These are phyloP conservation scores for Hemileccinum impolitum DNA, from an alignment of 768 basidiomycete genomes.

Conservation along the genomic window DNA sequence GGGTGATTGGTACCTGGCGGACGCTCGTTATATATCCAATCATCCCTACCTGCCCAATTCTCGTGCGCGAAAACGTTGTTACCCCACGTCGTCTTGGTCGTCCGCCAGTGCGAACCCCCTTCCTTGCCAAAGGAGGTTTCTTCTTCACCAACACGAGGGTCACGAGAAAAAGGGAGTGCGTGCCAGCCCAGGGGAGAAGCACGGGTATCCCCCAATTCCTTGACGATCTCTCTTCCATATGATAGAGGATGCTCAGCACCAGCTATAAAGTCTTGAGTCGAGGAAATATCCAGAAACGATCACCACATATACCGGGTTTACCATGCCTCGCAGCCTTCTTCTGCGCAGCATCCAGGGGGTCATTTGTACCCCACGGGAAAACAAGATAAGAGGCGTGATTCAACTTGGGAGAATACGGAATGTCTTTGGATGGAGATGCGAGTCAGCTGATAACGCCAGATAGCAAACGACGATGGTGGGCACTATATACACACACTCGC, in stretches of 20 bases:
- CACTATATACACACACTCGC: neutral
- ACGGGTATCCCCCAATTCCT: constrained; percentile 68
- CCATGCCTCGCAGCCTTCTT: constrained; percentile 11
- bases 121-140: neutral
- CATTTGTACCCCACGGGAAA: too few species aligned
- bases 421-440: too few species aligned
- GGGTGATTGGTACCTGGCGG: constrained; percentile 46
- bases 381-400: constrained; percentile 16
- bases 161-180: constrained; percentile 64
- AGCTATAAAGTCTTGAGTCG: neutral
- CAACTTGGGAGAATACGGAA: neutral
- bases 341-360: too few species aligned
- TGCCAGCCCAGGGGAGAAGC: constrained; percentile 96
- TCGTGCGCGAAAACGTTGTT: constrained; percentile 96
- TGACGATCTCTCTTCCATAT: constrained; percentile 35
- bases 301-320: too few species aligned
- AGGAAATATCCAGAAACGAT: too few species aligned
- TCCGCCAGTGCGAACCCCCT: constrained; percentile 42
- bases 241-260: constrained; percentile 7
- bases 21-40: constrained; percentile 71
- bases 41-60: constrained; percentile 77
- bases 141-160: constrained; percentile 44
- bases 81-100: constrained; percentile 81
- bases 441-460: neutral
- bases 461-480: too few species aligned